Percentiles rank a stretch among this genome's conserved stretches.
Conservation (phyloP, 2,329 filamentous ascomycete species). For the Talaromyces amestolkiae region DNA sequence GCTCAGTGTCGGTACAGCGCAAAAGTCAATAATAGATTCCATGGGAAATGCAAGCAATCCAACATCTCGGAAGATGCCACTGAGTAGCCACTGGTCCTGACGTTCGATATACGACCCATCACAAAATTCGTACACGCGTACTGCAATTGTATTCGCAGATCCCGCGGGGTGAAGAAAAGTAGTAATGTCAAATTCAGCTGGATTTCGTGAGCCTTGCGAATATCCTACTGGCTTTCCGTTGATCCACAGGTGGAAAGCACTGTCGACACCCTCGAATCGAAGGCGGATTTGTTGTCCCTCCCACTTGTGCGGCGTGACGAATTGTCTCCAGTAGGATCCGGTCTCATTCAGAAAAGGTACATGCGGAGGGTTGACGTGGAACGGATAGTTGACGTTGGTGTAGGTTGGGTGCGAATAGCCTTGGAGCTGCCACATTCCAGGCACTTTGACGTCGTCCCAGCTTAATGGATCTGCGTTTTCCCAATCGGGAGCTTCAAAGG, state of each 20-base stretch:
- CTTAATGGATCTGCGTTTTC: background rate
- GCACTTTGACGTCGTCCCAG: constrained; percentile 52
- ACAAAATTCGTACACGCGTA: constrained; percentile 67
- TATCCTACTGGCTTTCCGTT: constrained; percentile 66
- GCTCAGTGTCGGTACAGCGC: constrained; percentile 39
- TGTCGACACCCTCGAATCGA: constrained; percentile 58
- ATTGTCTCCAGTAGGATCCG: constrained; percentile 58
- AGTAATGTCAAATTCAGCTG: constrained; percentile 68
- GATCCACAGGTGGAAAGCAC: constrained; percentile 67
- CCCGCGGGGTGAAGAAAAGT: constrained; percentile 53
- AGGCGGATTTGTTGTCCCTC: constrained; percentile 52
- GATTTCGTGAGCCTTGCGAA: constrained; percentile 66
- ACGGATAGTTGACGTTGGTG: constrained; percentile 65
- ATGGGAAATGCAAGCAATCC: constrained; percentile 58
- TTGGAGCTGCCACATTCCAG: constrained; percentile 68
- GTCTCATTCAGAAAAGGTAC: constrained; percentile 62
- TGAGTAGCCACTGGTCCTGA: constrained; percentile 65
- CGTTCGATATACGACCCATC: constrained; percentile 67
- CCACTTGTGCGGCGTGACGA: constrained; percentile 47
- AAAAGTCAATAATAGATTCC: constrained; percentile 48
- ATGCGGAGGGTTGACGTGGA: constrained; percentile 62
- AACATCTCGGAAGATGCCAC: constrained; percentile 63
- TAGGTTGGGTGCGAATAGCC: constrained; percentile 66
- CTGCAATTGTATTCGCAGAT: constrained; percentile 55
- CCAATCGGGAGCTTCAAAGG: constrained; percentile 41